Base-by-base conservation (phyloP, 257 asterid species). In the Nicotiana noctiflora region DNA sequence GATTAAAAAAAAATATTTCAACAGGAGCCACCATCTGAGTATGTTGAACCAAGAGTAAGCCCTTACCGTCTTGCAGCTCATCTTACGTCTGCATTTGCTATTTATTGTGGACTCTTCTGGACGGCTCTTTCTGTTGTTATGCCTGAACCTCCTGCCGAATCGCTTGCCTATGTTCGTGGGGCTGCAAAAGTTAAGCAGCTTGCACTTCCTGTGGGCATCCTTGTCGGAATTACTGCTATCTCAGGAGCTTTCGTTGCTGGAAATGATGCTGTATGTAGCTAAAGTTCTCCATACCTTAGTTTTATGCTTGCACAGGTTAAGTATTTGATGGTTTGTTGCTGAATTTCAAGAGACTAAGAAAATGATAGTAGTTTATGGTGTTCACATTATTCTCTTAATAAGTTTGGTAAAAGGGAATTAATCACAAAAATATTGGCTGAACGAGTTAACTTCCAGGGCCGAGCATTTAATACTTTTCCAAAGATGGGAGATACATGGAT, bases 131-230 rank as follows among this genome's bases (percentile, higher is more conserved):
- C 98, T 61, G 98, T 95, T 79, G 93, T 90, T 66, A 91, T 95
- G 97, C 99, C 99, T 37, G 97, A 93, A 84, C 99, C 99, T 81
- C 97, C 98, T 75, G 84, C 97, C 8, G 96, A 91, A 66, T 92
- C 98, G 53, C 19, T 88, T 68, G 91, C 94, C 53, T 93, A 97
- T 98, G 94, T 92, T 84, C 89, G 86, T 64, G 93, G 96, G 82
- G 94, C 99, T 76, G 98, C n/a, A 64, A 93, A 91, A 86, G 94
- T 93, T 79, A 91, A 82, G 90, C 92, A 90, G 76, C 84, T 95
- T 77, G 97, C 91, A 57, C 88, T 92, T 76, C 99, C 98, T 51
- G 92, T 90, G 53, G 89, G 96, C 81, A 84, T 95, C 78, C 92
- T 95, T 29, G 99, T 93, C 56, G 99, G 97, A 61, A 53, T 92